Evolutionary conservation across 2,329 filamentous ascomycete species (phyloP).

Genomic region (Clonostachys solani): DNA sequence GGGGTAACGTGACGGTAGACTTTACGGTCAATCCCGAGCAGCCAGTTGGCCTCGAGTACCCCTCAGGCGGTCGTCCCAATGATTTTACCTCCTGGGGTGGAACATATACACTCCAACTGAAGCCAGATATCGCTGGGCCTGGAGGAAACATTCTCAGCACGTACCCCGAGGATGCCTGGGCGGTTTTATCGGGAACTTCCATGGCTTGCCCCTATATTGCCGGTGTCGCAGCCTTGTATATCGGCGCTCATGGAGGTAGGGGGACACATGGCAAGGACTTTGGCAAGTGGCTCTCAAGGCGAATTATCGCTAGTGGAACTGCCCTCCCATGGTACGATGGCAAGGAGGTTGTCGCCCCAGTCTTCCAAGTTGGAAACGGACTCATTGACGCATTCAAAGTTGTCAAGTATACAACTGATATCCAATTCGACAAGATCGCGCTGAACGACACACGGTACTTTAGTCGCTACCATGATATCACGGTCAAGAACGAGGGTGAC

Average conservation of each 20-base stretch:
- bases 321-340: slow-evolving; percentile 8
- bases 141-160: slow-evolving; percentile 35
- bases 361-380: slow-evolving; percentile 32
- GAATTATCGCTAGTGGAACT: slow-evolving; percentile 8
- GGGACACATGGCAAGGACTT: slow-evolving; percentile 8
- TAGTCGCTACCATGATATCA: slow-evolving; percentile 8
- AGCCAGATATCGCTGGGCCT: slow-evolving; percentile 36
- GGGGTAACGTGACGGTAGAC: slow-evolving; percentile 18
- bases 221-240: slow-evolving; percentile 21
- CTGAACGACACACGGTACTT: slow-evolving; percentile 40
- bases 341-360: slow-evolving; percentile 22
- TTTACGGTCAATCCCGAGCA: slow-evolving; percentile 17
- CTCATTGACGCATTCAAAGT: slow-evolving; percentile 39
- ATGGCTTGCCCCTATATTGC: slow-evolving; percentile 40
- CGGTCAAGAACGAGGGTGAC: slow-evolving; percentile 30
- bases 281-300: slow-evolving; percentile 5
- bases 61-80: slow-evolving; percentile 25
- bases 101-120: slow-evolving; percentile 33
- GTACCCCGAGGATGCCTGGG: slow-evolving; percentile 21
- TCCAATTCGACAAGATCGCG: slow-evolving; percentile 30
- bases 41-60: slow-evolving; percentile 12
- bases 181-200: slow-evolving; percentile 34
- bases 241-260: slow-evolving; percentile 13
- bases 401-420: slow-evolving; percentile 28
- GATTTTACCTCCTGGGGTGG: slow-evolving; percentile 37